Conservation (phyloP, 202 grass and related monocot species). For the Schoenoplectus tabernaemontani region DNA sequence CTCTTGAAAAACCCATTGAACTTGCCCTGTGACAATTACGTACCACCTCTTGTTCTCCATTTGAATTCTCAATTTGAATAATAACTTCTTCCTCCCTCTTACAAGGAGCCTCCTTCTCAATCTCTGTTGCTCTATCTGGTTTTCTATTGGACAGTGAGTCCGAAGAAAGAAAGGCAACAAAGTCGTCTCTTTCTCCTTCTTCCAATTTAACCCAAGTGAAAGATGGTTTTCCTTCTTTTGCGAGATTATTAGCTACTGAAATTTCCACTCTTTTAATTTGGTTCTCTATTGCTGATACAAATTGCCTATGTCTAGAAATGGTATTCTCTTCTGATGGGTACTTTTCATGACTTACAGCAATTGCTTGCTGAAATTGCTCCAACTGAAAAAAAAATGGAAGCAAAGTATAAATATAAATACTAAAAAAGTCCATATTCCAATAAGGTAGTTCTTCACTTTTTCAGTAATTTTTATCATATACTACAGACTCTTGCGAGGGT, state of each 20-base stretch:
- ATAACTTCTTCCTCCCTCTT: constrained; percentile 30
- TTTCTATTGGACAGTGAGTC: constrained; percentile 27
- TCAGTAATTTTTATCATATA: background rate
- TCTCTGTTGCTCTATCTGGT: constrained; percentile 24
- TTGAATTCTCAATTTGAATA: constrained; percentile 26
- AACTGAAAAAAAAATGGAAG: constrained; percentile 32
- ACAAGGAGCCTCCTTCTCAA: constrained; percentile 30
- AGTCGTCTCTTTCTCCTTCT: constrained; percentile 65
- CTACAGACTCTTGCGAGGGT: background rate
- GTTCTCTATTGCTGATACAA: constrained; percentile 52
- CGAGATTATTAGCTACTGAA: constrained; percentile 33
- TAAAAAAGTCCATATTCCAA: background rate
- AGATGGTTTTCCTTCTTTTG: constrained; percentile 32
- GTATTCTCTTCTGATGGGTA: constrained; percentile 48
- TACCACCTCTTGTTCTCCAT: constrained; percentile 24
- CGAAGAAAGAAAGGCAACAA: constrained; percentile 64
- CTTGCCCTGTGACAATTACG: constrained; percentile 9
- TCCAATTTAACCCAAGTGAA: constrained; percentile 73
- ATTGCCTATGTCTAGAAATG: constrained; percentile 51
- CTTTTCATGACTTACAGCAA: constrained; percentile 42
- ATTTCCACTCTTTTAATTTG: constrained; percentile 56
- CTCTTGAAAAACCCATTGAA: constrained; percentile 33
- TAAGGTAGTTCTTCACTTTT: background rate
- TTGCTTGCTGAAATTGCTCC: constrained; percentile 82
- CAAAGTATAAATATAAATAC: background rate